Percentiles rank a stretch among this genome's conserved stretches.
These are phyloP conservation scores for Phytophthora cryptogea DNA, from an alignment of 352 stramenopile genomes.

Conservation along the genomic window DNA sequence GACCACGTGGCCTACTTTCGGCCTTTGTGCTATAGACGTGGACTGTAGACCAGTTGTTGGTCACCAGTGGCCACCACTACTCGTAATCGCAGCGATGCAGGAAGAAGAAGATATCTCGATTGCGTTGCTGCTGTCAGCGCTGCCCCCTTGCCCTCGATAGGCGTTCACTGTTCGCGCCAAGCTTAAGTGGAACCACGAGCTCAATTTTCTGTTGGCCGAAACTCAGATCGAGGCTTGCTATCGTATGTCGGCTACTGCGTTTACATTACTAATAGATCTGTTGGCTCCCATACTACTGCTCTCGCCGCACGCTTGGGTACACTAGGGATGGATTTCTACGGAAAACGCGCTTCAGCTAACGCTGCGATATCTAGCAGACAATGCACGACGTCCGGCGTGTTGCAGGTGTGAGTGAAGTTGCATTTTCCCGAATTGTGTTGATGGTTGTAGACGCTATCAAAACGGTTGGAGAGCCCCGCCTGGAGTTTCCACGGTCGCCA, in stretches of 20 bases:
- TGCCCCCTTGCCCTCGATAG: not conserved
- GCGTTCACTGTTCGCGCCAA: not conserved
- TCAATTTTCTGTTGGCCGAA: conserved; percentile 1
- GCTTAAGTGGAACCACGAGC: conserved; percentile 1
- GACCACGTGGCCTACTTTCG: no score
- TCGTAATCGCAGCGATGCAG: no score
- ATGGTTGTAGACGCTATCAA: conserved; percentile 6
- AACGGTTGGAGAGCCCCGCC: not conserved
- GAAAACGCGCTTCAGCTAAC: conserved; percentile 5
- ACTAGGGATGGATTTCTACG: not conserved
- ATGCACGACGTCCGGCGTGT: conserved; percentile 11
- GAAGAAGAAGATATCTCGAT: no score
- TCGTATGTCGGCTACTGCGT: conserved; percentile 1
- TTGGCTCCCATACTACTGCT: not conserved
- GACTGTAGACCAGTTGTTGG: no score
- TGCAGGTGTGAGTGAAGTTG: conserved; percentile 3
- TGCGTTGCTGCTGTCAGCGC: not conserved
- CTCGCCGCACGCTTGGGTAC: not conserved
- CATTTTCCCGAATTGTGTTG: conserved; percentile 3
- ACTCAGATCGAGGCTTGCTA: conserved; percentile 6
- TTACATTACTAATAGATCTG: not conserved
- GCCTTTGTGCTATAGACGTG: no score
- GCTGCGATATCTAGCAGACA: conserved; percentile 1
- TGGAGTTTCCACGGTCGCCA: not conserved
- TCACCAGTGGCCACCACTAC: no score